Evolutionary conservation across 345 rosid genomes (phyloP).

Genomic region (Streptanthus diversifolius): DNA sequence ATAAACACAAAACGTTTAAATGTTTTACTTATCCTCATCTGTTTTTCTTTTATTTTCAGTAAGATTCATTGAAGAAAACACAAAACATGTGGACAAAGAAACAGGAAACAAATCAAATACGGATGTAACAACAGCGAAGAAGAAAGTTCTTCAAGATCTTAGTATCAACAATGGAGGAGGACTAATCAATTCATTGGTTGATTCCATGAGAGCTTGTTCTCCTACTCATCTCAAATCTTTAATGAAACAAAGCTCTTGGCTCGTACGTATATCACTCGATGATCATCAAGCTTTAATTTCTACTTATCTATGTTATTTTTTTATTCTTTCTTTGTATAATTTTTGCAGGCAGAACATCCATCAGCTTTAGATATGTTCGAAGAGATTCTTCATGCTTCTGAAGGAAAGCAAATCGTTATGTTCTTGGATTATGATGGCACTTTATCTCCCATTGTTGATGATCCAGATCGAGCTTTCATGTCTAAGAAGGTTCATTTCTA

Average conservation of each 20-base stretch:
- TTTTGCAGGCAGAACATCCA: slow-evolving; percentile 71
- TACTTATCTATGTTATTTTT: slow-evolving; percentile 40
- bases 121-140: slow-evolving; percentile 13
- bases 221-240: slow-evolving; percentile 60
- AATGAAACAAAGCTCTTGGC: slow-evolving; percentile 31
- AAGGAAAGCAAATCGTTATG: slow-evolving; percentile 85
- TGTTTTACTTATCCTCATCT: background rate
- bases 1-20: background rate
- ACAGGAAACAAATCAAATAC: slow-evolving; percentile 28
- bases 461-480: slow-evolving; percentile 93
- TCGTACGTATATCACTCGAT: slow-evolving; percentile 22
- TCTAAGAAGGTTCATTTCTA: slow-evolving; percentile 52
- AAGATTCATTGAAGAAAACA: slow-evolving; percentile 37
- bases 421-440: slow-evolving; percentile 96
- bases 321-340: slow-evolving; percentile 27
- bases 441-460: slow-evolving; percentile 87
- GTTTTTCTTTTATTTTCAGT: slow-evolving; percentile 25
- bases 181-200: slow-evolving; percentile 58
- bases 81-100: slow-evolving; percentile 46
- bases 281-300: slow-evolving; percentile 47
- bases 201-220: slow-evolving; percentile 87
- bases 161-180: slow-evolving; percentile 43
- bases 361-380: slow-evolving; percentile 81
- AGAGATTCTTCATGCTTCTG: slow-evolving; percentile 54
- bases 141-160: slow-evolving; percentile 38